A percentile compares a stretch with the other conserved stretches of the same genome.
Evolutionary conservation across 2,329 filamentous ascomycete species (phyloP).

Genomic region (Epichloe uncinata): DNA sequence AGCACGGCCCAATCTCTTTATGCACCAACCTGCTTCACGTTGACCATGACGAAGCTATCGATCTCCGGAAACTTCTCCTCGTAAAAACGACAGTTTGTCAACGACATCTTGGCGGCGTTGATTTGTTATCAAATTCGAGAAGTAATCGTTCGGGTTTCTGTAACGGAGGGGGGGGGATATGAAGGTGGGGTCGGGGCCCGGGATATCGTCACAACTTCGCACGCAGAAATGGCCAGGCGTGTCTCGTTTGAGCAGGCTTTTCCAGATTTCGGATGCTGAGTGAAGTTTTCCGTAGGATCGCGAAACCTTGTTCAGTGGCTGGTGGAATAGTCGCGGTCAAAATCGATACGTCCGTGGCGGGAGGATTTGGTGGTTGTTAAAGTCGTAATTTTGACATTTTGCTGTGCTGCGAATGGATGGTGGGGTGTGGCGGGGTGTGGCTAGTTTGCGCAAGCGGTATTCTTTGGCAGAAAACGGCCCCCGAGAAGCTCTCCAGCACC

Average conservation of each 20-base stretch:
- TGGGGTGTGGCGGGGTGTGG: slow-evolving; percentile 29
- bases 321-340: neutral
- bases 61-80: slow-evolving; percentile 93
- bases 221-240: neutral
- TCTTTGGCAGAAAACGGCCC: slow-evolving; percentile 17
- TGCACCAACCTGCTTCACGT: slow-evolving; percentile 83
- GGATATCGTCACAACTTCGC: neutral
- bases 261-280: neutral
- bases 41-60: slow-evolving; percentile 99
- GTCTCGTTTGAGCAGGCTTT: neutral
- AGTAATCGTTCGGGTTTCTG: slow-evolving; percentile 12
- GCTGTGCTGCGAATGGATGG: slow-evolving; percentile 20
- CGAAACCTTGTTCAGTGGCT: neutral
- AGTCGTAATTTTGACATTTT: slow-evolving; percentile 29
- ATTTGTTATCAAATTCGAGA: slow-evolving; percentile 24
- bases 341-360: neutral
- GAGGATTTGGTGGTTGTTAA: neutral
- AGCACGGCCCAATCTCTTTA: slow-evolving; percentile 12
- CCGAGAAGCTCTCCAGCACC: no score
- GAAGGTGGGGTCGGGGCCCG: slow-evolving; percentile 20
- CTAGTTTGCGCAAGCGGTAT: slow-evolving; percentile 17
- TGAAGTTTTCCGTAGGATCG: neutral
- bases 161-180: neutral
- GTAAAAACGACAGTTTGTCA: slow-evolving; percentile 94
- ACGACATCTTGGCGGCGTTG: slow-evolving; percentile 67